Base-by-base conservation (phyloP, 169 alveolate species). In the Cystoisospora suis region DNA sequence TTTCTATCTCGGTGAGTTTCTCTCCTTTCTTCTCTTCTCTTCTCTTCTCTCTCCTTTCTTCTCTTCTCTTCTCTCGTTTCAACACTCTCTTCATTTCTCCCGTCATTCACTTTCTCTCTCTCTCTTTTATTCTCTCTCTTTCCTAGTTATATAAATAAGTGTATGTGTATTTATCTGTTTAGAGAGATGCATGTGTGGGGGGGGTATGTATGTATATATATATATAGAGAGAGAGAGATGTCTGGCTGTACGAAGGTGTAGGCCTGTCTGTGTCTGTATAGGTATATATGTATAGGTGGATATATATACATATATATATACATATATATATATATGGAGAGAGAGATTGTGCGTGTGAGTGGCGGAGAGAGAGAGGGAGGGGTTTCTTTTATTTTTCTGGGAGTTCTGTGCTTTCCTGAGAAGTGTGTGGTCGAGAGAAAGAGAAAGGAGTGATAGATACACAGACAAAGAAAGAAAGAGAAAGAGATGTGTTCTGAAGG, bases 1-100 rank as follows among this genome's bases (percentile, higher is more conserved):
- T 17, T 72, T 72, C 53, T 27, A 38, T 34, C 83, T 72, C 83
- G 83, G 83, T 72, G 45, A 69, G 80, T 53, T 20, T 53, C 65
- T 53, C 65, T 53, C 65, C n/a, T n/a, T n/a, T n/a, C n/a, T n/a
- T n/a, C n/a, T n/a, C n/a, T n/a, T 53, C 65, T 53, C 65, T 53
- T 20, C n/a, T n/a, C n/a, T n/a, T n/a, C n/a, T n/a, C n/a, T n/a
- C 6, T 59, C 75, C 6, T 7, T 29, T 36, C 3, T 36, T 53
- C 65, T 53, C 65, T 53, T 20, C 20, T 20, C 20, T 20, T 53
- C 65, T 53, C 65, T n/a, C n/a, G n/a, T n/a, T n/a, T n/a, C n/a
- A n/a, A n/a, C 6, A 27, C 75, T 3, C 3, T 29, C 75, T 6
- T 36, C 3, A 3, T 27, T 15, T n/a, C n/a, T n/a, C n/a, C n/a